Evolutionary conservation across 2,329 filamentous ascomycete species (phyloP).

Genomic region (Aciculosporium take): DNA sequence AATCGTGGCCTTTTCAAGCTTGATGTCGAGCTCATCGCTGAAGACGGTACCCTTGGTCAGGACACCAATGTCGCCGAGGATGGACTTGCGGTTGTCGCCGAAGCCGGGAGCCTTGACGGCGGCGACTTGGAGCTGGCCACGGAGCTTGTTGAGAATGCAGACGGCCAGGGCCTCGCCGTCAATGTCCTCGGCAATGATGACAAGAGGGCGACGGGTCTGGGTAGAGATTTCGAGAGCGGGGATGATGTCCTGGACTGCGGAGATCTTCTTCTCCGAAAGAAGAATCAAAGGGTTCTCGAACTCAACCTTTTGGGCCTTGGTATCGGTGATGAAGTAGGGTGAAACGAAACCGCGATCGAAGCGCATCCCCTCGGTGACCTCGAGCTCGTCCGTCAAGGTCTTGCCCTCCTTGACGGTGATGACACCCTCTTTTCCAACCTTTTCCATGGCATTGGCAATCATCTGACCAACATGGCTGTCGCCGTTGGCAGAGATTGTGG

Average conservation of each 20-base stretch:
- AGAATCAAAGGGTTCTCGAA: constrained; percentile 99
- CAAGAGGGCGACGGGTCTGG: constrained; percentile 82
- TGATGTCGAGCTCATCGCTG: constrained; percentile 94
- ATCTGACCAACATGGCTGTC: constrained; percentile 89
- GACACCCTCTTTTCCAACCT: constrained; percentile 99
- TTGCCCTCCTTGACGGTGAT: constrained; percentile 99
- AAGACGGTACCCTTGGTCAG: constrained; percentile 97
- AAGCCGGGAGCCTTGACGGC: constrained; percentile 98
- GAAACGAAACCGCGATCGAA: constrained; percentile 98
- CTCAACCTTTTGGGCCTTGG: constrained; percentile 97
- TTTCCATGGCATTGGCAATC: constrained; percentile 98
- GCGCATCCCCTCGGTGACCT: constrained; percentile 99
- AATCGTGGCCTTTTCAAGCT: constrained; percentile 93
- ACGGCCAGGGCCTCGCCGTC: constrained; percentile 96
- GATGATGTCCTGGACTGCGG: constrained; percentile 95
- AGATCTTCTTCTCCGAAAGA: constrained; percentile 99
- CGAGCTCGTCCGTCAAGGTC: constrained; percentile 93
- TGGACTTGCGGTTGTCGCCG: constrained; percentile 99
- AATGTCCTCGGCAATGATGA: constrained; percentile 99
- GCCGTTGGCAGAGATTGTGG: constrained; percentile 95
- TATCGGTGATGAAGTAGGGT: constrained; percentile 98
- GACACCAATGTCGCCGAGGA: constrained; percentile 90
- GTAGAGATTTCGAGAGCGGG: constrained; percentile 95
- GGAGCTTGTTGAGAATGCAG: constrained; percentile 99
- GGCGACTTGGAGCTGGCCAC: constrained; percentile 95